These are phyloP conservation scores for Melampsora larici-populina DNA, from an alignment of 1,284 basidiomycete species.

Conservation along the genomic window DNA sequence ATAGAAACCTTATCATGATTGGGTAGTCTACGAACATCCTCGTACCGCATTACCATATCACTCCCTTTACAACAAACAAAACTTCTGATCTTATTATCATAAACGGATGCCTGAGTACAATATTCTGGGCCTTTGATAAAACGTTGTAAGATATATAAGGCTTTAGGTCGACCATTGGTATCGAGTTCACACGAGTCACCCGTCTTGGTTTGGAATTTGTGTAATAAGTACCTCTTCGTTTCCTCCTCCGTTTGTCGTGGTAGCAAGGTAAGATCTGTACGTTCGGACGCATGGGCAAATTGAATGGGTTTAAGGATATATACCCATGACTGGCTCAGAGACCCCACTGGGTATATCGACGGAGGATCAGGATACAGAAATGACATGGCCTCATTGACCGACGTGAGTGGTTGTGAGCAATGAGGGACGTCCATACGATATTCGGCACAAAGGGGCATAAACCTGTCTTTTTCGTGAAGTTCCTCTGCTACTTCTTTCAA, in stretches of 20 bases:
- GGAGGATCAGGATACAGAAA: not conserved
- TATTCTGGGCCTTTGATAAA: not conserved
- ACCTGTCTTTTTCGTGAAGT: not conserved
- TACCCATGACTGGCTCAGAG: too few species aligned
- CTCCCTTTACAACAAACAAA: constrained; percentile 1
- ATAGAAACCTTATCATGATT: not conserved
- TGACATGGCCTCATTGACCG: not conserved
- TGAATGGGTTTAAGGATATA: not conserved
- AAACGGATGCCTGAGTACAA: not conserved
- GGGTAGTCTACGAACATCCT: not conserved
- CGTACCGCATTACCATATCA: not conserved
- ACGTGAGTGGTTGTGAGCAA: not conserved
- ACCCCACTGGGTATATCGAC: too few species aligned
- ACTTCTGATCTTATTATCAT: not conserved
- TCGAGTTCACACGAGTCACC: not conserved
- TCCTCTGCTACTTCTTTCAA: not conserved
- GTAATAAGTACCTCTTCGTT: not conserved
- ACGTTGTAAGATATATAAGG: not conserved
- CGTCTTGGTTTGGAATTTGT: not conserved
- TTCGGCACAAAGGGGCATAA: not conserved
- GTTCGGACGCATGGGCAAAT: not conserved
- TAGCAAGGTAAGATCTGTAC: not conserved
- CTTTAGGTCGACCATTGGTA: not conserved
- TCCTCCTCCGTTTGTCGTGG: not conserved
- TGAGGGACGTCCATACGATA: not conserved